These are phyloP conservation scores for Priceomyces melissophilus DNA, from an alignment of 805 yeast genomes.

Conservation along the genomic window DNA sequence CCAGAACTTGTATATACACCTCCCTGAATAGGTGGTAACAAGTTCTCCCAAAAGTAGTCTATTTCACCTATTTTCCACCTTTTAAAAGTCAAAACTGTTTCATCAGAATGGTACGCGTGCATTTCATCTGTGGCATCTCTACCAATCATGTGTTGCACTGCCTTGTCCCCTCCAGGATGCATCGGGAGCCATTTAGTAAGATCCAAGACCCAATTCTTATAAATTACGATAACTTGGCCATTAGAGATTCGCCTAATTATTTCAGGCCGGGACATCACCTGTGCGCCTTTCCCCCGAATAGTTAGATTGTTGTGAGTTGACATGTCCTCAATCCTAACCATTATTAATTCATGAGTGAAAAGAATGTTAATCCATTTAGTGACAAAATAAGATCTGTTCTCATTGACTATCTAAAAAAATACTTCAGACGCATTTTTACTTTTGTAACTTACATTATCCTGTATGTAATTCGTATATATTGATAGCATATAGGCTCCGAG, in stretches of 20 bases:
- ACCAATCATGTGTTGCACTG: slow-evolving; percentile 81
- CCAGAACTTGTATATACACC: slow-evolving; percentile 36
- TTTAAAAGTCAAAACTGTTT: slow-evolving; percentile 49
- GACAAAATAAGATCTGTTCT: no score
- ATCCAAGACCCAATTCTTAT: slow-evolving; percentile 55
- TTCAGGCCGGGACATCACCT: slow-evolving; percentile 24
- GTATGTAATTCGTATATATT: no score
- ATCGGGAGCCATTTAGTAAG: slow-evolving; percentile 65
- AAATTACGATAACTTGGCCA: slow-evolving; percentile 72
- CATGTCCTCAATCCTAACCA: no score
- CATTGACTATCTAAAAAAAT: no score
- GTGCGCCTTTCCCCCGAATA: neutral
- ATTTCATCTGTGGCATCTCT: slow-evolving; percentile 90
- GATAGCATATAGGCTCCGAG: no score
- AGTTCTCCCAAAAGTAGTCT: slow-evolving; percentile 63
- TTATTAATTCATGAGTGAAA: no score
- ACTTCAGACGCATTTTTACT: no score
- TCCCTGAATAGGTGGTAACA: slow-evolving; percentile 88
- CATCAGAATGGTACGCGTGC: slow-evolving; percentile 73
- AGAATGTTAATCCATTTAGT: no score
- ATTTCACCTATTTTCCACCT: slow-evolving; percentile 65
- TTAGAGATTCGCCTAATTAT: slow-evolving; percentile 57
- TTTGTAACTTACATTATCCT: no score
- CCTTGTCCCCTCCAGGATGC: slow-evolving; percentile 91
- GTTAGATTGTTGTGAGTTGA: no score